A percentile compares a stretch with the other conserved stretches of the same genome.
Conservation (phyloP, 306 rosid genomes). For the Acacia acuminata region DNA sequence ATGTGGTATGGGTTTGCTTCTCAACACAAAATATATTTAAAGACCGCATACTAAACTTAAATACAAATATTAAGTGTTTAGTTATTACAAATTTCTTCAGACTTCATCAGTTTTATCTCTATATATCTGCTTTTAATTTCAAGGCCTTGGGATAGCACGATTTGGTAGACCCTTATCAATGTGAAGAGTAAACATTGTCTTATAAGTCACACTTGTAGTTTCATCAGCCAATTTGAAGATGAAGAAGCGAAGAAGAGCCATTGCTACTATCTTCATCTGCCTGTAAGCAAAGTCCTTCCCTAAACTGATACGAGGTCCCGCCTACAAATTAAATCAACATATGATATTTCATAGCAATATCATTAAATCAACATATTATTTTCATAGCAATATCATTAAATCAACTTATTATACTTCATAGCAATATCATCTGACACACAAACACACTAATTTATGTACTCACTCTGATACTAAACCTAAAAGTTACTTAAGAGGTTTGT, state of each 20-base stretch:
- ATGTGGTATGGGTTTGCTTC: background rate
- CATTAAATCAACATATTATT: no score
- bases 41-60: background rate
- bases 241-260: conserved; percentile 59
- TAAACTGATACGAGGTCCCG: conserved; percentile 68
- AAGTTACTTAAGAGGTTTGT: no score
- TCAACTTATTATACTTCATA: no score
- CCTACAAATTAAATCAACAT: conserved; percentile 42
- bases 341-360: no score
- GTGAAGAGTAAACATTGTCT: conserved; percentile 77
- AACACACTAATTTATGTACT: background rate
- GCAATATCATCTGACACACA: no score
- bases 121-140: background rate
- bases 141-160: conserved; percentile 48
- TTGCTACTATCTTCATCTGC: conserved; percentile 76
- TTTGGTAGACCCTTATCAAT: conserved; percentile 67
- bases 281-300: conserved; percentile 80
- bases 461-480: background rate
- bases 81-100: background rate
- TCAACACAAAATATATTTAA: background rate
- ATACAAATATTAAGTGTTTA: background rate
- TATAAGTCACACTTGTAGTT: conserved; percentile 44
- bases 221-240: conserved; percentile 57
- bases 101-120: background rate
- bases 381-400: no score